Base-by-base conservation (phyloP, 169 alveolate genomes). In the Plasmodium cynomolgi region DNA sequence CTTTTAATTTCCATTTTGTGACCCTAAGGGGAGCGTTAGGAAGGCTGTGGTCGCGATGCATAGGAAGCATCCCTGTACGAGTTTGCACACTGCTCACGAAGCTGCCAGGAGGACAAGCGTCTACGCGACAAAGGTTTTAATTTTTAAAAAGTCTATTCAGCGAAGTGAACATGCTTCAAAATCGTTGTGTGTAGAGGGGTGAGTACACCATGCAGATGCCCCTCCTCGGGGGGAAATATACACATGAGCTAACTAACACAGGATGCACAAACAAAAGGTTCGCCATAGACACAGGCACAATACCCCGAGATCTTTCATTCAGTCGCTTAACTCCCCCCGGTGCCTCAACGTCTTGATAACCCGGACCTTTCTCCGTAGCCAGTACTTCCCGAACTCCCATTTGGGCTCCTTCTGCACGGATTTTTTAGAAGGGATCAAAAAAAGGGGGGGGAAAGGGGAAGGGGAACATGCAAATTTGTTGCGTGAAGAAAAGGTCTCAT, bases 371-470 rank as follows among this genome's bases (percentile, higher is more conserved):
- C 82, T 77, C 68, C 94, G 80, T 39, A 33, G n/a, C 94, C 94
- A 88, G 41, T 88, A 88, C 71, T 88, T 88, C 74, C 94, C 94
- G 23, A 58, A 37, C 8, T 88, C 94, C 94, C 94, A 88, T 31
- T 33, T 8, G 23, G 39, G 31, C 15, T 77, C 44, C 33, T 47
- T 81, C 90, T 88, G 34, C 62, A 17, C 11, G 39, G 5, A 31
- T 4, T 33, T 83, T 83, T 56, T 56, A 2, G 44, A 84, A 72
- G 23, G 54, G 1, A 31, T 31, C 41, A 5, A 2, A 47, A 83
- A 58, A 80, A 80, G 4, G 13, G 39, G 3, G 44, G 74, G 8
- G 33, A 47, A 75, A 81, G 33, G 31, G 33, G 33, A 29, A n/a
- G 72, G 72, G 72, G 39, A 34, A 58, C 23, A 58, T 23, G 58